Evolutionary conservation across 306 rosid genomes (phyloP), one percentile per base, ranked within the genome.

Genomic region (Quercus rubra): DNA sequence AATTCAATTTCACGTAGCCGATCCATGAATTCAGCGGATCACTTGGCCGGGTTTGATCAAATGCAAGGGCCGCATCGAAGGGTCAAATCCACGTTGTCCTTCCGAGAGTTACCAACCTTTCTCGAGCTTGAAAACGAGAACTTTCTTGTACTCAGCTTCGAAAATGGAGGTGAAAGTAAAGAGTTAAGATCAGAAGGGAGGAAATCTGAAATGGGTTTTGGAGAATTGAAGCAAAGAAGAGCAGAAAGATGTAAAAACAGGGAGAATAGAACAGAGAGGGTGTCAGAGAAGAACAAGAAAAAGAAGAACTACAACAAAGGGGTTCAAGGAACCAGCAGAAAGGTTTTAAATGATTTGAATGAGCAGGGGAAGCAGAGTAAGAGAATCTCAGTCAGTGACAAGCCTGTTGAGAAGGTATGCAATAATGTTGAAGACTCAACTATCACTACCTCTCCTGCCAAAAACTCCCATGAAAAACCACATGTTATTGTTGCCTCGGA

Each of bases 61-160:
- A 71, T 74, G 73, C 62, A 75, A 78, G 83, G 55, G 69, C 25
- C 77, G 46, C 88, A 85, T 70, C 72, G 84, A 73, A 52, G 87
- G 78, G 87, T 83, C 1, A 85, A 81, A 55, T 89, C 98, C 20
- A 87, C 92, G 0, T 63, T 75, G 77, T 89, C 97, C 0, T 91
- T 86, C 31, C 71, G 93, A n/a, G 97, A 91, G 62, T 33, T 73
- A 1, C 94, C 97, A 3, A 76, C 80, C 5, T 94, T 91, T 69
- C 59, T 85, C 15, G 83, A 88, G 74, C 88, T 77, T 1, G 91
- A 92, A 73, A 87, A 75, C 51, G 97, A 92, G 17, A 86, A 91
- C 2, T 92, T 85, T 76, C 87, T 92, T 52, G 77, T 87, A 9
- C 85, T 94, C 54, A 88, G 89, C 80, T 94, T 94, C 64, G 99